Evolutionary conservation across 371 early-diverging fungal species (phyloP).

Genomic region (Ecytonucleospora hepatopenaei): DNA sequence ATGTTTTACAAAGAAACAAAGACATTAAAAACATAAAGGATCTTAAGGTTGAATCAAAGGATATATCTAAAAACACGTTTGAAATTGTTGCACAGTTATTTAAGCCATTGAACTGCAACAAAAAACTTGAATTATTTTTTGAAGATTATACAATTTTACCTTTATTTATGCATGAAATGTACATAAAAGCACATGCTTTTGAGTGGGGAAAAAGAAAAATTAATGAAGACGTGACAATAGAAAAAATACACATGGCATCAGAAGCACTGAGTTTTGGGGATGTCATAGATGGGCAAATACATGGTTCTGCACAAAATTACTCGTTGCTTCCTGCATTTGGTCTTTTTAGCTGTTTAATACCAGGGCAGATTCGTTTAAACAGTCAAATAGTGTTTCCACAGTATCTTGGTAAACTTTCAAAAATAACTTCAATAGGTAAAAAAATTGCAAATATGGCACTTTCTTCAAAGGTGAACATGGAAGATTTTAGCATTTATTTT

Average conservation of each 20-base stretch:
- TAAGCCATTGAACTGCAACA: constrained; percentile 59
- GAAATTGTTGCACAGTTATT: constrained; percentile 68
- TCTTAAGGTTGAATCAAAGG: constrained; percentile 62
- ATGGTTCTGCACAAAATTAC: constrained; percentile 70
- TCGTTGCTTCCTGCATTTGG: constrained; percentile 77
- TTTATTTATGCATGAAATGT: constrained; percentile 72
- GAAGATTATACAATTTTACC: constrained; percentile 74
- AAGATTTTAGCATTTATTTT: too few relatives aligned
- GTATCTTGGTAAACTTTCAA: constrained; percentile 84
- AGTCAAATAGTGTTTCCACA: constrained; percentile 54
- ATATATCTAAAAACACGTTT: constrained; percentile 66
- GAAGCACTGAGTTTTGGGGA: constrained; percentile 77
- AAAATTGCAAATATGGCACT: too few relatives aligned
- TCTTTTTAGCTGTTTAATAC: constrained; percentile 71
- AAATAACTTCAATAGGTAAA: constrained; percentile 40
- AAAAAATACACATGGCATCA: constrained; percentile 60
- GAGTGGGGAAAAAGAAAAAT: background rate
- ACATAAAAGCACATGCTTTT: constrained; percentile 35
- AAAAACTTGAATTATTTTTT: constrained; percentile 80
- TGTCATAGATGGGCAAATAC: constrained; percentile 66
- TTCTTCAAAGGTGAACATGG: too few relatives aligned
- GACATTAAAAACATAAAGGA: background rate
- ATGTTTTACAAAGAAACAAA: constrained; percentile 63
- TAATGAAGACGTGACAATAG: background rate
- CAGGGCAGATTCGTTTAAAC: constrained; percentile 59